phyloP scores from a whole-genome alignment of 2,329 filamentous ascomycete species.

The Aspergillus oerlinghausenensis region DNA sequence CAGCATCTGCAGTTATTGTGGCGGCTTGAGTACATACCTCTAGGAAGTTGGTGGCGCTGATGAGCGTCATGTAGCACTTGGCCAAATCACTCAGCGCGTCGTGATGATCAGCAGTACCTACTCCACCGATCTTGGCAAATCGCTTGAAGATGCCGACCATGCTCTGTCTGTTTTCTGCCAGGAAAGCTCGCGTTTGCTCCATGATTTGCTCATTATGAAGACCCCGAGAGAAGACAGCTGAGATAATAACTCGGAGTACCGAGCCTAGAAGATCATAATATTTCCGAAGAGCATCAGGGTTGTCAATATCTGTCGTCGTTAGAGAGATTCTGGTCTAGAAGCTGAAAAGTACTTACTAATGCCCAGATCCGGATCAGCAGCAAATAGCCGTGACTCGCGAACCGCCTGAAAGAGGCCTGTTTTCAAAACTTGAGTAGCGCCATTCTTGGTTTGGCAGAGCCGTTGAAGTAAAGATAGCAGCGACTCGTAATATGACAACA shows the following conservation, averaged over 20 bases:
- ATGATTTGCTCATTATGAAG: constrained; percentile 70
- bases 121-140: constrained; percentile 68
- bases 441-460: constrained; percentile 76
- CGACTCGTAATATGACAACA: constrained; percentile 63
- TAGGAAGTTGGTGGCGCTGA: constrained; percentile 76
- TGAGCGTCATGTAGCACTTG: constrained; percentile 77
- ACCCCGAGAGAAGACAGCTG: constrained; percentile 75
- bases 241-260: constrained; percentile 74
- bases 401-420: constrained; percentile 80
- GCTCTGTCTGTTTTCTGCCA: constrained; percentile 75
- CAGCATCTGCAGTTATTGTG: constrained; percentile 4
- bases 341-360: constrained; percentile 47
- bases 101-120: constrained; percentile 46
- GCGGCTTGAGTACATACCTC: constrained; percentile 58
- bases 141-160: constrained; percentile 89
- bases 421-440: constrained; percentile 81
- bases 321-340: constrained; percentile 7
- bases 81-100: constrained; percentile 70
- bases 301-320: constrained; percentile 53
- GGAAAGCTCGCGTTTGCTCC: constrained; percentile 71
- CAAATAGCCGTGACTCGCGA: constrained; percentile 77
- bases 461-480: constrained; percentile 78
- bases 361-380: constrained; percentile 87
- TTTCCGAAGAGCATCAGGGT: constrained; percentile 65
- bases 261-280: constrained; percentile 82